Base-by-base conservation (phyloP, 257 asterid species). In the Catharanthus roseus region DNA sequence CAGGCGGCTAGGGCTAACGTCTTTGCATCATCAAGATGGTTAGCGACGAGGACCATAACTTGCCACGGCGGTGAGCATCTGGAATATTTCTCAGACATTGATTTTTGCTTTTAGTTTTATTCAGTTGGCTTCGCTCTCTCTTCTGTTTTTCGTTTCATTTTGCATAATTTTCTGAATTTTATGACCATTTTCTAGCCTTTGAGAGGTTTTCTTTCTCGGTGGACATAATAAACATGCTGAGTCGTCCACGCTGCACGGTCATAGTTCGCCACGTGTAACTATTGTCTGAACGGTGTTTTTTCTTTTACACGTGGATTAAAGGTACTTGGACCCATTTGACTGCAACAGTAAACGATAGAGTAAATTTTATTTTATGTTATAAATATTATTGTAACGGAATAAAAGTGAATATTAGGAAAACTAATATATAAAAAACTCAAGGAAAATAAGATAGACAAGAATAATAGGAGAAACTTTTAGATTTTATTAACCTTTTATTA, bases 1-100 rank as follows among this genome's bases (percentile, higher is more conserved):
- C 95, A 85, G 23, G 82, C 71, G 36, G 97, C 92, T 42, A 80
- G 15, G 60, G 91, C 89, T 15, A 93, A 80, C 69, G 91, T 63
- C 69, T 77, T 65, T 0, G 96, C 86, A 73, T 85, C 86, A 73
- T 85, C 96, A 9, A 93, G 90, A 77, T 77, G 82, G 71, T 73
- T 74, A 5, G 96, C 78, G 0, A 89, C 76, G 0, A 91, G 90
- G 23, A 82, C 85, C 3, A 93, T 77, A 10, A 91, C 89, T 62
- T 82, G 83, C 95, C 96, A 93, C 53, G 92, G 92, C 3, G 88
- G 96, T 12, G 85, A 33, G 50, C 67, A 10, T 41, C 23, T 70
- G 29, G n/a, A 21, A 19, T 18, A 24, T 12, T 19, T 56, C 51
- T 44, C 76, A 24, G 68, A 71, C 73, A 77, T 77, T 7, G 55